Evolutionary conservation across 768 basidiomycete genomes (phyloP).

Genomic region (Mycena leptocephala): DNA sequence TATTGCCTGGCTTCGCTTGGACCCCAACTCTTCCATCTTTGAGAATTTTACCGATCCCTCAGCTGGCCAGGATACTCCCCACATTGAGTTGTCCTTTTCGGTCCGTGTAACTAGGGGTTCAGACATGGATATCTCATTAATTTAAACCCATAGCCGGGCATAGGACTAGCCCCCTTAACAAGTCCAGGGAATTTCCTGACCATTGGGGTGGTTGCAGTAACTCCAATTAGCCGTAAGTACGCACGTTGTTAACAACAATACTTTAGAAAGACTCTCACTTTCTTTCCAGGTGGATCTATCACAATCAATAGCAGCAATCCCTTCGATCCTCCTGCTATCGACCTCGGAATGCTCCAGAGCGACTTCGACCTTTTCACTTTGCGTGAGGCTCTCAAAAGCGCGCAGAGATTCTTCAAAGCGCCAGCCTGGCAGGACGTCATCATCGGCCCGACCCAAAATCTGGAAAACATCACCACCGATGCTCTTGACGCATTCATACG

Average conservation of each 20-base stretch:
- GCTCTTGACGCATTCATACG: conserved; percentile 16
- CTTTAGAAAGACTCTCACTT: neutral
- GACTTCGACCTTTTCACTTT: conserved; percentile 38
- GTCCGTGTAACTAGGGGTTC: conserved; percentile 31
- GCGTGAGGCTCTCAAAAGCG: conserved; percentile 18
- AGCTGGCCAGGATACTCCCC: conserved; percentile 50
- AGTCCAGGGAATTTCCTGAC: neutral
- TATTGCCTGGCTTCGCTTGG: conserved; percentile 47
- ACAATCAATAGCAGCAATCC: conserved; percentile 54
- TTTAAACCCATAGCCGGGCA: neutral
- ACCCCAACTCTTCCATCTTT: conserved; percentile 41
- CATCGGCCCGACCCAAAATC: conserved; percentile 10
- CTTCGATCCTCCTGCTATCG: conserved; percentile 59
- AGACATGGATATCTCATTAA: neutral
- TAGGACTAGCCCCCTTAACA: neutral
- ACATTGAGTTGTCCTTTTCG: conserved; percentile 52
- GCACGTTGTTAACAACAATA: neutral
- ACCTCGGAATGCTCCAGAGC: conserved; percentile 58
- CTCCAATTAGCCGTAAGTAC: conserved; percentile 40
- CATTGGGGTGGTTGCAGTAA: conserved; percentile 1
- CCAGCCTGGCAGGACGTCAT: conserved; percentile 19
- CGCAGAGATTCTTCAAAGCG: neutral
- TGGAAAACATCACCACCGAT: conserved; percentile 7
- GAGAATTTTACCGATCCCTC: conserved; percentile 46
- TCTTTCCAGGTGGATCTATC: conserved; percentile 38